phyloP scores from a whole-genome alignment of 148 eudicot species.

The Talinum fruticosum region DNA sequence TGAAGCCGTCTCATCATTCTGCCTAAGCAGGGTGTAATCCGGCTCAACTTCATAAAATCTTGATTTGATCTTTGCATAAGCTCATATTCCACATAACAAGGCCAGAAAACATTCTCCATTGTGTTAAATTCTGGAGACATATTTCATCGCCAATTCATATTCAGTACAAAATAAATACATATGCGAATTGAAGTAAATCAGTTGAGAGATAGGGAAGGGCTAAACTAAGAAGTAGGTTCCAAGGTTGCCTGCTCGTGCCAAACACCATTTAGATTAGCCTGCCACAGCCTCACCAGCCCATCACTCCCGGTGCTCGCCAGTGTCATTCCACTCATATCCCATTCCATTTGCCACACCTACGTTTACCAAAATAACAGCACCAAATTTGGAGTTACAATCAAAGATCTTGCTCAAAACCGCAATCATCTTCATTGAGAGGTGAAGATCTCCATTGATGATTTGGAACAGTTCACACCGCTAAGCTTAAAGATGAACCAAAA shows the following conservation, averaged over 20 bases:
- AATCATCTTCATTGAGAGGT: neutral
- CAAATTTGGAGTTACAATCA: neutral
- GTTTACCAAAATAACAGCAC: neutral
- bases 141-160: neutral
- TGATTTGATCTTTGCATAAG: neutral
- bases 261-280: conserved; percentile 78
- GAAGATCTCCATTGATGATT: neutral
- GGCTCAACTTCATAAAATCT: neutral
- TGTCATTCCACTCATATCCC: conserved; percentile 99
- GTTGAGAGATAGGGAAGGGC: neutral
- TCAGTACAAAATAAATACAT: neutral
- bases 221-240: conserved; percentile 40
- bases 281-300: conserved; percentile 80
- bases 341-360: conserved; percentile 96
- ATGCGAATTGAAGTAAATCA: neutral
- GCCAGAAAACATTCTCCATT: neutral
- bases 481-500: no score
- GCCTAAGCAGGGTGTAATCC: no score
- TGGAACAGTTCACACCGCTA: neutral
- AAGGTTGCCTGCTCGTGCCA: conserved; percentile 85
- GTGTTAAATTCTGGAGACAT: neutral
- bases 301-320: conserved; percentile 79
- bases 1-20: no score
- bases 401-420: neutral
- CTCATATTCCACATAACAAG: neutral